Base-by-base conservation (phyloP, 2,329 filamentous ascomycete genomes). In the Neofusicoccum sp. region DNA sequence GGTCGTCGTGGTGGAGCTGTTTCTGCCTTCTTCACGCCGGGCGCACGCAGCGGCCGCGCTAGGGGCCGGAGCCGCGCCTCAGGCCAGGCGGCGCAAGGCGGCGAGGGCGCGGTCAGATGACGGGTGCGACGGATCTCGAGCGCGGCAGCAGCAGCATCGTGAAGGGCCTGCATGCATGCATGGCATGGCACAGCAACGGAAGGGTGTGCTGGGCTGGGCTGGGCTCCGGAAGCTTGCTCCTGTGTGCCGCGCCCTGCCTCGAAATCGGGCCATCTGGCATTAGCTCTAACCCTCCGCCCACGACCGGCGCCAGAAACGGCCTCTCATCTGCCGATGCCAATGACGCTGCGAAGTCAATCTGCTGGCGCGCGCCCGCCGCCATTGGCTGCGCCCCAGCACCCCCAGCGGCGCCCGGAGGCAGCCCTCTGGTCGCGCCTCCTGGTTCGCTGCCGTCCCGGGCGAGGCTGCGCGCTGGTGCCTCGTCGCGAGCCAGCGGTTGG, bases 301-400 rank as follows among this genome's bases (percentile, higher is more conserved):
- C 8, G 31, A 36, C 16, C 30, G 45, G 24, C n/a, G 43, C 45
- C 33, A 54, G 49, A 28, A 41, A 16, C 34, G 26, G 49, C 34
- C 34, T 12, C 49, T 47, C 26, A 31, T 26, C 44, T 41, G 49
- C 49, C 49, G 49, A 54, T 56, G 51, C 51, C 51, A 43, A 56
- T 56, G 51, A 56, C 51, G 51, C 51, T 56, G 36, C 26, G 24
- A 43, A 43, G 26, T 43, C 51, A 33, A 43, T 31, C 51, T 54
- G 34, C 11, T 24, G 4, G 31, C 16, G n/a, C 31, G 9, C 44
- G 11, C 12, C 40, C 9, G 12, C 26, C 16, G 8, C 33, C 47
- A 54, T 54, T 54, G 49, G 49, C 49, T 20, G 33, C 11, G n/a
- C 16, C 26, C 8, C 47, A 34, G 20, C 47, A 51, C 47, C 47